Base-by-base conservation (phyloP, 2,329 filamentous ascomycete genomes). In the Phaeosphaeria sp. region DNA sequence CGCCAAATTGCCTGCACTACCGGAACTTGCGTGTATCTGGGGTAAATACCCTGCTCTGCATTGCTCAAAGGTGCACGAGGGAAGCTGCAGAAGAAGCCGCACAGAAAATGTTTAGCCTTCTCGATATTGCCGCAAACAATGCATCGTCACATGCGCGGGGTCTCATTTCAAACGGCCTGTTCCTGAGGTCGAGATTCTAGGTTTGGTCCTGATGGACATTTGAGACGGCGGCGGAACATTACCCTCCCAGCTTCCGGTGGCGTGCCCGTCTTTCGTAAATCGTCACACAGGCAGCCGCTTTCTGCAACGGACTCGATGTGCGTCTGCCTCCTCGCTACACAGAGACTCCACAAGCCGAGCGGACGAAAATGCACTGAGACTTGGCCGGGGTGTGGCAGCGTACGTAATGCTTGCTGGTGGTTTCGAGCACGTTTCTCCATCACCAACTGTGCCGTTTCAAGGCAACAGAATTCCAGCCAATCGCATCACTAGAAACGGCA, bases 1-100 rank as follows among this genome's bases (percentile, higher is more conserved):
- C 55, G 46, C 62, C 59, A 67, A 53, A 62, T 66, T 65, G 61
- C 52, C 52, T 52, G 55, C 64, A 66, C 63, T 64, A 61, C 72
- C 69, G 71, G 71, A 66, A 72, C 59, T 69, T 74, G 65, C 71
- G 68, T 65, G 60, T 58, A 60, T 66, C 71, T 70, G 68, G 72
- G 71, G 71, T 69, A 72, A 65, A 50, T 42, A 59, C 61, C 57
- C 63, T 72, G 65, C 56, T 44, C 58, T 59, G 50, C 30, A 36
- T 6, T 36, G 30, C 30, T 36, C 30, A 7, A 13, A 6, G 59
- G 64, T 65, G 64, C 66, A 72, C 65, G 54, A 67, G 62, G 65
- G 62, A 65, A 65, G 58, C 43, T 58, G 36, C 43, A 52, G 22
- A 49, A 54, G 53, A 56, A 49, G 46, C 50, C 56, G 50, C 56